Percentiles rank a stretch among this genome's conserved stretches.
These are phyloP conservation scores for Fusarium sp. DNA, from an alignment of 2,329 filamentous ascomycete species.

Conservation along the genomic window DNA sequence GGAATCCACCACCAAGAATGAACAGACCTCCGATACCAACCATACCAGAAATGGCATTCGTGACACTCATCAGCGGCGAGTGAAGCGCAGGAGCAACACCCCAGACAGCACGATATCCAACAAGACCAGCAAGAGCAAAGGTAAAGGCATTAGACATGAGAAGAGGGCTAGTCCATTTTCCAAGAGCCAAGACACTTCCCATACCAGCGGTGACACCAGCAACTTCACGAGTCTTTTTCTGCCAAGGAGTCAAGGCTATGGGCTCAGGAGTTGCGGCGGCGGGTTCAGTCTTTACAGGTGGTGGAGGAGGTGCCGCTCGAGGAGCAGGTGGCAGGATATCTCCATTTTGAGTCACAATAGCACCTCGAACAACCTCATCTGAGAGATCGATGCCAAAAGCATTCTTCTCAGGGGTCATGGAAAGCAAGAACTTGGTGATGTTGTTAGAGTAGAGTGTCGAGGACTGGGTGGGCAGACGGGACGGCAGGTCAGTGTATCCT, in stretches of 20 bases:
- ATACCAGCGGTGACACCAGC: constrained; percentile 81
- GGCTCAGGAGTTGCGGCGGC: constrained; percentile 65
- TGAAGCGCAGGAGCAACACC: constrained; percentile 86
- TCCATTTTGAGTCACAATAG: constrained; percentile 85
- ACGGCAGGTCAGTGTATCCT: constrained; percentile 90
- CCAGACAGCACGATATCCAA: constrained; percentile 92
- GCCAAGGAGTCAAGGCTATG: constrained; percentile 82
- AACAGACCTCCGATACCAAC: constrained; percentile 91
- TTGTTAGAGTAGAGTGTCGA: constrained; percentile 95
- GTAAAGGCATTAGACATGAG: constrained; percentile 93
- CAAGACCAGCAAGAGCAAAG: constrained; percentile 84
- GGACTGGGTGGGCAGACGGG: constrained; percentile 86
- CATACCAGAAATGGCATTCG: constrained; percentile 93
- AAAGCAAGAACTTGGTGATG: constrained; percentile 88
- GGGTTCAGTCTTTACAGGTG: constrained; percentile 58
- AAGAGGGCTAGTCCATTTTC: constrained; percentile 83
- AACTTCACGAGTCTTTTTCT: constrained; percentile 83
- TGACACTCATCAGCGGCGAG: constrained; percentile 92
- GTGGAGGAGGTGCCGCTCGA: constrained; percentile 71
- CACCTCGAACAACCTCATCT: constrained; percentile 87
- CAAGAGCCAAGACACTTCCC: constrained; percentile 79
- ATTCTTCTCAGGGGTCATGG: constrained; percentile 82
- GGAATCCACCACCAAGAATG: constrained; percentile 84
- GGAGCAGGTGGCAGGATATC: constrained; percentile 81
- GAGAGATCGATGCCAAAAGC: constrained; percentile 83